Conservation (phyloP, 306 rosid species). For the Cucurbita maxima region DNA sequence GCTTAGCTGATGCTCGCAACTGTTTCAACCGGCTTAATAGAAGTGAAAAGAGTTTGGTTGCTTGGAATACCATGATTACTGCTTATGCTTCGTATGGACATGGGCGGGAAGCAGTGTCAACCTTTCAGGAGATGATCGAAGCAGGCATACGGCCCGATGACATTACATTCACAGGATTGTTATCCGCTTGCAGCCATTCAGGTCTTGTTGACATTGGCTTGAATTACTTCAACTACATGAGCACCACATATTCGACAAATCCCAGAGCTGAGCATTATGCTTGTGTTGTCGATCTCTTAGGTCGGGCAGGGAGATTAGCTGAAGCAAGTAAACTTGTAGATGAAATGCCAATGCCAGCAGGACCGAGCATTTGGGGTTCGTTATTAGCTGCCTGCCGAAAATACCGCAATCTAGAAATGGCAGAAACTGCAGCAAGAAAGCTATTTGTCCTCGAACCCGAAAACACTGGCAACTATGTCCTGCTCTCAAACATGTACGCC, state of each 20-base stretch:
- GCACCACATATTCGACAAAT: conserved; percentile 14
- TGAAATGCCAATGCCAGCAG: conserved; percentile 58
- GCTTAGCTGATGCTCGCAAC: conserved; percentile 41
- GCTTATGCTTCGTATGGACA: conserved; percentile 63
- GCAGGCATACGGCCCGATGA: conserved; percentile 37
- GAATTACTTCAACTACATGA: conserved; percentile 44
- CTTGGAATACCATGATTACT: conserved; percentile 74
- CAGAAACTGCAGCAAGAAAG: conserved; percentile 42
- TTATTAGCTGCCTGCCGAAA: conserved; percentile 59
- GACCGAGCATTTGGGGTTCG: conserved; percentile 77
- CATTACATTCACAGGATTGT: conserved; percentile 54
- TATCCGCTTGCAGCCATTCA: conserved; percentile 64
- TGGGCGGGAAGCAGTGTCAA: conserved; percentile 38
- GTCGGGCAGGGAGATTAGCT: conserved; percentile 46
- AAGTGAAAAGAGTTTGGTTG: conserved; percentile 47
- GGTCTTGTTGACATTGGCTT: conserved; percentile 60
- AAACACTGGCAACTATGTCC: conserved; percentile 64
- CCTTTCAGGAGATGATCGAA: conserved; percentile 49
- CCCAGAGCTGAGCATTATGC: conserved; percentile 69
- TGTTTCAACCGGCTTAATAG: conserved; percentile 30
- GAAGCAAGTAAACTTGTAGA: conserved; percentile 41
- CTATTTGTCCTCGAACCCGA: conserved; percentile 62
- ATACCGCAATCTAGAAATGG: conserved; percentile 48
- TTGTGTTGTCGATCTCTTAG: conserved; percentile 74
- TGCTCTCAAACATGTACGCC: conserved; percentile 66